Base-by-base conservation (phyloP, 352 stramenopile genomes). In the Phytophthora syringae region DNA sequence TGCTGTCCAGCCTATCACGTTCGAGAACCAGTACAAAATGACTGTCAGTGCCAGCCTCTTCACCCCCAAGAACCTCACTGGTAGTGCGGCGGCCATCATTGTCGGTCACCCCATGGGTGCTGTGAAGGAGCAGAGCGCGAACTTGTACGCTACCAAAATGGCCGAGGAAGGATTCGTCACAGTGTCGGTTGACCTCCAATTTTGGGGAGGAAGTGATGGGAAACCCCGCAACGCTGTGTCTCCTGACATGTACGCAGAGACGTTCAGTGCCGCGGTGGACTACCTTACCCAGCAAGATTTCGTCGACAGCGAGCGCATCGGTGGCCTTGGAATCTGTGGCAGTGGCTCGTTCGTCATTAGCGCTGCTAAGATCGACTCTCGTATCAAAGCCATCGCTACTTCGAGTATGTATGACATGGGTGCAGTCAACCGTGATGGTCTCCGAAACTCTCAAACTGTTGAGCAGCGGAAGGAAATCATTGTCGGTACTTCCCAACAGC, bases 91-190 rank as follows among this genome's bases (percentile, higher is more conserved):
- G 9, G 32, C 32, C 32, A 37, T 37, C 32, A 37, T 70, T 36
- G 37, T 55, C 2, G 28, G 27, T 12, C 52, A 69, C 37, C 60
- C 60, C 34, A 64, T 69, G 52, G 60, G 60, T 15, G 60, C 60
- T 49, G 60, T 69, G 12, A 69, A 69, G 60, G 60, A 69, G 47
- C 60, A 69, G 21, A 69, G 60, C 7, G 60, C 60, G 16, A 39
- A 69, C 27, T 52, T 69, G 5, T 69, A 69, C 37, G 60, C 60
- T 15, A 69, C 52, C 18, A 69, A 69, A 28, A 37, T 69, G 60
- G 52, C 60, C 4, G 52, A 68, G n/a, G 20, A 63, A 4, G 60
- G 60, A 3, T 68, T 68, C 12, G 60, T 63, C 10, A 40, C 60
- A 1, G 43, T 68, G 0, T 62, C 60, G 7, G 50, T 63, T 16